Conservation (phyloP, 2,329 filamentous ascomycete genomes). For the Clarireedia monteithiana region DNA sequence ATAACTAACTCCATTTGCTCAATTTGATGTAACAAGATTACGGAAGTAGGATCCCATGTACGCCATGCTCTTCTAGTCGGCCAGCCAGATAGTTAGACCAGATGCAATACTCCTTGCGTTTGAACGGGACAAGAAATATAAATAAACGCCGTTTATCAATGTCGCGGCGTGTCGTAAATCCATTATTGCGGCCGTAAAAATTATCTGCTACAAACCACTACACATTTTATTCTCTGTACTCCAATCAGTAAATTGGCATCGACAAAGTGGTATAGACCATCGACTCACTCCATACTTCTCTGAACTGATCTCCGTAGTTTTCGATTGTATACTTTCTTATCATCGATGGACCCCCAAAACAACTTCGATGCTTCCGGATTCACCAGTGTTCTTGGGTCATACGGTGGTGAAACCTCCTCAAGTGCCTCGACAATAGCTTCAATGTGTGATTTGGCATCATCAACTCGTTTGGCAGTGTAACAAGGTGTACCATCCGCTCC, state of each 20-base stretch:
- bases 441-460: conserved; percentile 77
- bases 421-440: conserved; percentile 73
- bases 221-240: not conserved
- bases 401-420: conserved; percentile 82
- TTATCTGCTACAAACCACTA: too few species aligned
- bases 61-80: too few species aligned
- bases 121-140: too few species aligned
- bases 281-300: conserved; percentile 50
- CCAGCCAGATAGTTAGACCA: too few species aligned
- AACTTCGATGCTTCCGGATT: conserved; percentile 79
- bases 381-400: conserved; percentile 83
- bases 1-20: too few species aligned
- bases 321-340: conserved; percentile 79
- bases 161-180: too few species aligned
- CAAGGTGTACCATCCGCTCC: conserved; percentile 74
- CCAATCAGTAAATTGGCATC: not conserved
- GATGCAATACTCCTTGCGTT: too few species aligned
- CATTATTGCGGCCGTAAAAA: too few species aligned
- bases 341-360: conserved; percentile 74
- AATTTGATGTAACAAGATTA: too few species aligned
- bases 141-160: too few species aligned
- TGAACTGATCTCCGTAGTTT: conserved; percentile 72
- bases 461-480: conserved; percentile 63
- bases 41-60: too few species aligned
- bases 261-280: not conserved